phyloP scores from a whole-genome alignment of 2,329 filamentous ascomycete species.

The Colletotrichum sidae region DNA sequence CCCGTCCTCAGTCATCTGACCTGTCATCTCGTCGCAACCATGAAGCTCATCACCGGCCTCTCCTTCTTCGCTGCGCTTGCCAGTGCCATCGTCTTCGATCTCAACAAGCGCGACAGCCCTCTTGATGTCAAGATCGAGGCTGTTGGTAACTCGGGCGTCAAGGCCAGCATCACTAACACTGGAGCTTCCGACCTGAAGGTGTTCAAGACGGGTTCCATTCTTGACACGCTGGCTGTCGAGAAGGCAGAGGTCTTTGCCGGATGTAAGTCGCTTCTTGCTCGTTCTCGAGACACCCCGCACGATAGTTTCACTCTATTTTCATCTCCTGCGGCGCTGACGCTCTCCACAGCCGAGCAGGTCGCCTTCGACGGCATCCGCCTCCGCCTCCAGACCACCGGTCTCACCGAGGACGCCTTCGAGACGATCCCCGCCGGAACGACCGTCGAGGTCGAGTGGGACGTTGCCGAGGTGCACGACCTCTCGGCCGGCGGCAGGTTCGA shows the following conservation, averaged over 20 bases:
- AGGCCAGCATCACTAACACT: constrained; percentile 65
- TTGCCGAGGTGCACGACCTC: constrained; percentile 66
- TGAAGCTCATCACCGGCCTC: constrained; percentile 53
- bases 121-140: constrained; percentile 59
- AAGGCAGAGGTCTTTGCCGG: constrained; percentile 63
- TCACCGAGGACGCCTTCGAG: constrained; percentile 62
- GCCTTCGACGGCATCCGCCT: constrained; percentile 66
- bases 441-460: constrained; percentile 64
- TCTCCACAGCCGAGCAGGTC: constrained; percentile 51
- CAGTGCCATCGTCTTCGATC: constrained; percentile 48
- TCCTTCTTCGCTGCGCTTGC: constrained; percentile 50
- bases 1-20: not conserved
- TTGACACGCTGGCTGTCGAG: constrained; percentile 64
- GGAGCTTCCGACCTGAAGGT: constrained; percentile 62
- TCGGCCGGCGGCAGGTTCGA: constrained; percentile 65
- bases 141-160: constrained; percentile 64
- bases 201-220: constrained; percentile 64
- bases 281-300: not conserved
- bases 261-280: constrained; percentile 48
- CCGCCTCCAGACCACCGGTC: constrained; percentile 56
- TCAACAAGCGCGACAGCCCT: constrained; percentile 52
- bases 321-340: constrained; percentile 18
- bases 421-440: constrained; percentile 60
- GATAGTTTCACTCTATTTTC: not conserved
- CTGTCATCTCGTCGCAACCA: constrained; percentile 40